Conservation (phyloP, 495 filamentous ascomycete genomes). For the Parathielavia appendiculata region DNA sequence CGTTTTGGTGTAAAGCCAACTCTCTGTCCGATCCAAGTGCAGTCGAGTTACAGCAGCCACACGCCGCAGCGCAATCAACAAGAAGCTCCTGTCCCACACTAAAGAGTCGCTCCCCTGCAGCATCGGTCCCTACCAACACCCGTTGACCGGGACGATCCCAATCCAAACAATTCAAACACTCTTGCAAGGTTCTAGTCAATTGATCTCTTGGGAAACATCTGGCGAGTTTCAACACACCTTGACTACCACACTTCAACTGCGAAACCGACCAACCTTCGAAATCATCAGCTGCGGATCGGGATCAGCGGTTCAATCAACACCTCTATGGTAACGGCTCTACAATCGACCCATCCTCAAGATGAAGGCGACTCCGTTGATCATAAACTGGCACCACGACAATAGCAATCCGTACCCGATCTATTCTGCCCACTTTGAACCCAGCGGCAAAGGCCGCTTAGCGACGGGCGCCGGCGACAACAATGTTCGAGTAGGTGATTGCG, state of each 20-base stretch:
- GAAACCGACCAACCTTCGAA: not conserved
- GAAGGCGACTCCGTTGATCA: conserved; percentile 86
- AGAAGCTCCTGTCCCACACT: no score
- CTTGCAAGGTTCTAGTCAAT: not conserved
- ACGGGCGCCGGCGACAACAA: conserved; percentile 96
- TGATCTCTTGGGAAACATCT: not conserved
- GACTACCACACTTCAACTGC: not conserved
- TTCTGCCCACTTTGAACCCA: conserved; percentile 90
- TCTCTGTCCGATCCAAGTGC: no score
- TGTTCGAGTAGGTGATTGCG: conserved; percentile 67
- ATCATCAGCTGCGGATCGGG: not conserved
- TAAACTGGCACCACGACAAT: conserved; percentile 96
- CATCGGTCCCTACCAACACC: not conserved
- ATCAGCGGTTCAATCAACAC: not conserved
- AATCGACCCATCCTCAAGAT: conserved; percentile 48
- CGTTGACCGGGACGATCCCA: not conserved
- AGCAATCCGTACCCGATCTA: conserved; percentile 85
- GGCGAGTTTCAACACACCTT: not conserved
- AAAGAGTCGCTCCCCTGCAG: not conserved
- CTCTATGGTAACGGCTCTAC: conserved; percentile 16
- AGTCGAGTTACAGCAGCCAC: no score
- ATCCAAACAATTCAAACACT: not conserved
- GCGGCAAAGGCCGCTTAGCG: conserved; percentile 87
- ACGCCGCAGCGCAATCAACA: no score
- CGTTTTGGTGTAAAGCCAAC: no score